phyloP scores from a whole-genome alignment of 1,284 basidiomycete genomes.

The Schizopora paradoxa region DNA sequence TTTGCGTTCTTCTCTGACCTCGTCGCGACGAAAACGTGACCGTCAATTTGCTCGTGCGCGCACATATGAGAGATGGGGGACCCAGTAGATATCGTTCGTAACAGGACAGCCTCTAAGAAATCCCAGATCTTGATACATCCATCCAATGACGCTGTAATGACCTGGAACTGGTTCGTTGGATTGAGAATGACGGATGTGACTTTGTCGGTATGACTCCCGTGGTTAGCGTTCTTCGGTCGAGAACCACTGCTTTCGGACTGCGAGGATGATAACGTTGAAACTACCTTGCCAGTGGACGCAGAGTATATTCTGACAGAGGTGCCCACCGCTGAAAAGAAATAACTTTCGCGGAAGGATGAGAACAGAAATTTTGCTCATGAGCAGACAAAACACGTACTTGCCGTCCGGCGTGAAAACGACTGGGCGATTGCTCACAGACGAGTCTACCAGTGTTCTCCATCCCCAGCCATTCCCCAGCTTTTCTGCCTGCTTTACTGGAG shows the following conservation, averaged over 20 bases:
- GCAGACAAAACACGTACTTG: conserved; percentile 48
- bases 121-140: conserved; percentile 91
- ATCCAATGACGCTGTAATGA: conserved; percentile 82
- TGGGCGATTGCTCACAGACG: conserved; percentile 57
- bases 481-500: not conserved
- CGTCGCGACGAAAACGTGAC: conserved; percentile 61
- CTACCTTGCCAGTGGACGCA: conserved; percentile 64
- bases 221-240: conserved; percentile 26
- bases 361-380: conserved; percentile 15
- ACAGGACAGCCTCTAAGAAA: conserved; percentile 79
- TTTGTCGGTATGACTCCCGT: conserved; percentile 42
- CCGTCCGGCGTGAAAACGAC: conserved; percentile 84
- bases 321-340: conserved; percentile 82
- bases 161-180: conserved; percentile 84
- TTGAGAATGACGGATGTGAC: conserved; percentile 78
- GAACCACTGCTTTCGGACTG: conserved; percentile 35
- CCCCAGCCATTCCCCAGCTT: conserved; percentile 46
- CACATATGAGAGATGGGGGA: conserved; percentile 73
- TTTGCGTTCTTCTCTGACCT: conserved; percentile 36
- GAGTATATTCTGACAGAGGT: conserved; percentile 81
- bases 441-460: conserved; percentile 71
- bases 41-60: conserved; percentile 60
- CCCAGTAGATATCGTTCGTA: conserved; percentile 67
- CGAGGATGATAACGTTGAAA: conserved; percentile 65
- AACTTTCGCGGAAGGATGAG: conserved; percentile 43